Conservation (phyloP, 2,329 filamentous ascomycete genomes). For the Colletotrichum neosansevieriae region DNA sequence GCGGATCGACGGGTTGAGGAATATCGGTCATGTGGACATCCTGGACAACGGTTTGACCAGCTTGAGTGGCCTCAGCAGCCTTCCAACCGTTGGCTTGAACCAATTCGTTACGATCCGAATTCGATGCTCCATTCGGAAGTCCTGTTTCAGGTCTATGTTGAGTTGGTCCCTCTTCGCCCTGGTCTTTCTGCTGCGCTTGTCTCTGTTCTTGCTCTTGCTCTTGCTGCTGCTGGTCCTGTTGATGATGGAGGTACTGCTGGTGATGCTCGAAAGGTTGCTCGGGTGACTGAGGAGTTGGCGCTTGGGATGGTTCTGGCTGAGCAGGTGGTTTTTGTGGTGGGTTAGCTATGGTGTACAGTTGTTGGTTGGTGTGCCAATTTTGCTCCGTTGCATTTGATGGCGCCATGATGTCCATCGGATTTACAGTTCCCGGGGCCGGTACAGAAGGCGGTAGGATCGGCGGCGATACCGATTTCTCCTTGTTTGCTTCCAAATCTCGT, state of each 20-base stretch:
- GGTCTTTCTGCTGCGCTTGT: conserved; percentile 21
- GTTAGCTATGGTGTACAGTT: conserved; percentile 49
- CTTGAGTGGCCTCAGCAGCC: neutral
- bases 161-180: conserved; percentile 10
- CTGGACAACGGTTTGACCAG: neutral
- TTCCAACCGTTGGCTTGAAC: conserved; percentile 5
- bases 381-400: conserved; percentile 52
- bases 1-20: conserved; percentile 16
- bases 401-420: conserved; percentile 67
- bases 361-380: conserved; percentile 49
- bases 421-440: conserved; percentile 61
- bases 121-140: neutral
- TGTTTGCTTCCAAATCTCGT: conserved; percentile 8
- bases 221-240: conserved; percentile 21
- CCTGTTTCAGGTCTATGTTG: conserved; percentile 20
- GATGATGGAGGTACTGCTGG: conserved; percentile 19
- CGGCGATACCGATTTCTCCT: conserved; percentile 20
- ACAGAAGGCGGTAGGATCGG: conserved; percentile 46
- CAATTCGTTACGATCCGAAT: conserved; percentile 5
- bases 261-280: conserved; percentile 28
- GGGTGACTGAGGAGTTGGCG: conserved; percentile 42
- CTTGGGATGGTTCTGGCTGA: conserved; percentile 45
- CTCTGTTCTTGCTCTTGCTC: conserved; percentile 17
- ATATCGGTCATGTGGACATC: conserved; percentile 25
- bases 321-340: conserved; percentile 35